Evolutionary conservation across 306 rosid species (phyloP).

Genomic region (Trifolium pratense): DNA sequence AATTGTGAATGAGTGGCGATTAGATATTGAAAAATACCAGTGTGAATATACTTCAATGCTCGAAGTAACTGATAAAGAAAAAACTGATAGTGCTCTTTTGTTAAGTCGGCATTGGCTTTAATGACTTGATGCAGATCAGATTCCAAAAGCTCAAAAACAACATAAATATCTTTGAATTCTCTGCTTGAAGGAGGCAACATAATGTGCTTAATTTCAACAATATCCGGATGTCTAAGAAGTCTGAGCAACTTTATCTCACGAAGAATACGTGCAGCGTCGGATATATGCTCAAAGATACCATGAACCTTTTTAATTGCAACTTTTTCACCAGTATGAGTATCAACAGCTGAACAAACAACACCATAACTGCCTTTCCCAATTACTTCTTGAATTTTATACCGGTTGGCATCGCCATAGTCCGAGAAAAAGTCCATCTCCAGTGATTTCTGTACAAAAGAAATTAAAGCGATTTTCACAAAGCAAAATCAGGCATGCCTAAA

Average conservation of each 20-base stretch:
- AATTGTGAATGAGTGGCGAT: slow-evolving; percentile 11
- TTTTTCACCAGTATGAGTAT: slow-evolving; percentile 83
- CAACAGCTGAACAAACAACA: slow-evolving; percentile 94
- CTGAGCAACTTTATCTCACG: slow-evolving; percentile 98
- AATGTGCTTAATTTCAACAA: slow-evolving; percentile 92
- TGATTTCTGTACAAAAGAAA: slow-evolving; percentile 62
- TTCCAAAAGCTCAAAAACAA: slow-evolving; percentile 96
- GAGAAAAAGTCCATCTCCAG: slow-evolving; percentile 91
- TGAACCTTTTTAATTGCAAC: slow-evolving; percentile 96
- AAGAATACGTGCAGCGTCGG: slow-evolving; percentile 96
- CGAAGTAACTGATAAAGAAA: slow-evolving; percentile 96
- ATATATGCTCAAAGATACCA: slow-evolving; percentile 87
- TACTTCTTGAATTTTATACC: slow-evolving; percentile 90
- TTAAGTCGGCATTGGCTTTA: slow-evolving; percentile 87
- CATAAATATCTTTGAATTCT: slow-evolving; percentile 89
- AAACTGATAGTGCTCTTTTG: slow-evolving; percentile 91
- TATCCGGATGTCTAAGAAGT: slow-evolving; percentile 95
- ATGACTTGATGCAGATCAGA: slow-evolving; percentile 98
- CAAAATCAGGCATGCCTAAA: slow-evolving; percentile 28
- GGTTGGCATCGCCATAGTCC: slow-evolving; percentile 85
- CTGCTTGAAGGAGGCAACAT: slow-evolving; percentile 87
- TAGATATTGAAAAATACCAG: slow-evolving; percentile 56
- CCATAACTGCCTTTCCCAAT: slow-evolving; percentile 98
- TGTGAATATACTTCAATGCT: slow-evolving; percentile 91
- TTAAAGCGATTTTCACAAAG: slow-evolving; percentile 18